Base-by-base conservation (phyloP, 75 land plant genomes). In the Pinus albicaulis region DNA sequence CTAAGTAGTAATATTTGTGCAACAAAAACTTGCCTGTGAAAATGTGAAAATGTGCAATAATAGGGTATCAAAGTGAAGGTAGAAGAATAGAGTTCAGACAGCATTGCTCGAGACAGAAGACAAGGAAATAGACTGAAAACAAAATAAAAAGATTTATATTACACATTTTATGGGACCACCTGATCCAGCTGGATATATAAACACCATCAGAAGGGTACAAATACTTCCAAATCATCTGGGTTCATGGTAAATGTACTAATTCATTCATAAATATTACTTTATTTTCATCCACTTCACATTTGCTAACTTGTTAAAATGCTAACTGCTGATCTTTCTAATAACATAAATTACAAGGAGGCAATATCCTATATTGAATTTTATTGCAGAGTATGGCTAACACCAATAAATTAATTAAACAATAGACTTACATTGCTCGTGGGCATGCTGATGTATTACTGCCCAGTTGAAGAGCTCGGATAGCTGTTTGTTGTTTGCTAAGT, bases 391-490 rank as follows among this genome's bases (percentile, higher is more conserved):
- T 31, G 66, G 34, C 36, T 63, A 28, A 31, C 12, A 63, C 66
- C 38, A 38, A 66, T 19, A 36, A 66, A 38, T 66, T 7, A 3
- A 38, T 38, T 66, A 28, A 19, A 66, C 19, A 36, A 34, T 19
- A 11, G 12, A 83, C 96, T 88, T 84, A 95, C 98, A 86, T 81
- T 69, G 86, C 93, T 38, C 86, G 68, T 62, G 98, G 93, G 68
- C 96, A 93, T 25, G 86, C 89, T 55, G 91, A 84, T 66, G 82
- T 71, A 73, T 80, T 82, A 65, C 88, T 76, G 52, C 93, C 81
- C 41, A 95, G 77, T 82, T 95, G 98, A 56, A 95, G 87, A 41
- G 77, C 93, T 76, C 98, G 82, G 53, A 95, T 75, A 36, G 89
- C 62, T 26, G 77, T 77, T 20, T 59, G 62, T 80, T 89, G 90